Evolutionary conservation across 1,284 basidiomycete species (phyloP), one percentile per base, ranked within the genome.

Genomic region (Tilletia setariae): DNA sequence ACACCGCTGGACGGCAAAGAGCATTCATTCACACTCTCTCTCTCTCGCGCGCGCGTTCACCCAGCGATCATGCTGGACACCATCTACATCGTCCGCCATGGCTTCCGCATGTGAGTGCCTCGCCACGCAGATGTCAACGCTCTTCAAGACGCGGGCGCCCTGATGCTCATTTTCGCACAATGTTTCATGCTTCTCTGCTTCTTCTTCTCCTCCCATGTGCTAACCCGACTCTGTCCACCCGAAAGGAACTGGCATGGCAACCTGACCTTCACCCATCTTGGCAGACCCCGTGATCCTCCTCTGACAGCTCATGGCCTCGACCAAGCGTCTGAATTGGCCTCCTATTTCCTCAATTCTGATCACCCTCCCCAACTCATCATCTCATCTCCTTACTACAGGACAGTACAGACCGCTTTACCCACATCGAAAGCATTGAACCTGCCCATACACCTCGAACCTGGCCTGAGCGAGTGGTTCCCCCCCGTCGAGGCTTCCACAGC

Each of bases 381-480:
- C 84, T 40, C 25, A 40, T 82, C 81, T 0, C 82, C 80, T 9
- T 68, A 80, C 90, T 91, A 93, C 83, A 89, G 92, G 30, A 94
- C 92, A 80, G 83, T 93, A 40, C 91, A 93, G 80, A 94, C 92
- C 0, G 84, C 89, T 0, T 84, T 86, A 42, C 91, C 92, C 0
- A 84, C 86, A 1, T 87, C 90, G 8, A 82, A 85, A 63, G 86
- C 86, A 0, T 85, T 93, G 15, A 84, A 84, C 1, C 68, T 92
- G 1, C 90, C 91, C 0, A 87, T 94, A 62, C 89, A 87, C 70
- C 86, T 90, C 2, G 85, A 86, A 88, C 91, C 92, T 72, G 90
- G 90, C 89, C 79, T 93, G 11, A 87, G 88, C 3, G 92, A 93
- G 82, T 93, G 91, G 91, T 93, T 90, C 81, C 90, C 90, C 1